Evolutionary conservation across 768 basidiomycete genomes (phyloP).

Genomic region (Pulveroboletus frians): DNA sequence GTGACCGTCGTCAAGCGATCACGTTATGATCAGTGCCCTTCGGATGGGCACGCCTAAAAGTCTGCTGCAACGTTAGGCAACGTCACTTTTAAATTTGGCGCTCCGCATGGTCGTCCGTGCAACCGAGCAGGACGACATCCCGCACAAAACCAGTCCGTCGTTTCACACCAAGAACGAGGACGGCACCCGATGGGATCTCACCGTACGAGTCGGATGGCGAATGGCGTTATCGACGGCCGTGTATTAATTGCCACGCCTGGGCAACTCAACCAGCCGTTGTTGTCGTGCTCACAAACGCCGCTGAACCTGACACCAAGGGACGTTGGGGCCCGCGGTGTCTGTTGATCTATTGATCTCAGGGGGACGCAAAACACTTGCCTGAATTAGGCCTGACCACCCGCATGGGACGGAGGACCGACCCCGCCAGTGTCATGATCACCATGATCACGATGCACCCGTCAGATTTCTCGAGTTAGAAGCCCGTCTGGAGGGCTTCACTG

Average conservation of each 20-base stretch:
- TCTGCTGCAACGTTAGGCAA: slow-evolving; percentile 12
- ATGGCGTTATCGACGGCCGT: slow-evolving; percentile 3
- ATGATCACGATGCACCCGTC: slow-evolving; percentile 8
- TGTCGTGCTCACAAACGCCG: slow-evolving; percentile 11
- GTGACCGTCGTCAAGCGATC: not conserved
- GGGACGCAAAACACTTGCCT: slow-evolving; percentile 2
- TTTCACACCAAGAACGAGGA: slow-evolving; percentile 12
- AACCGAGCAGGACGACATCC: too few species aligned
- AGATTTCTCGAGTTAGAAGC: slow-evolving; percentile 13
- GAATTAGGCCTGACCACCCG: slow-evolving; percentile 1
- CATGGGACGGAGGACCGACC: slow-evolving; percentile 6
- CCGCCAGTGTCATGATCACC: slow-evolving; percentile 16
- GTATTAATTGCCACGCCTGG: slow-evolving; percentile 6
- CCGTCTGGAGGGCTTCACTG: not conserved
- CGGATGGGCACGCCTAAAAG: slow-evolving; percentile 8
- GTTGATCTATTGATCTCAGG: not conserved
- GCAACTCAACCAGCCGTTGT: slow-evolving; percentile 5
- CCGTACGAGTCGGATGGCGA: slow-evolving; percentile 4
- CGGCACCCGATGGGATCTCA: not conserved
- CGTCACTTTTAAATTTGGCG: slow-evolving; percentile 2
- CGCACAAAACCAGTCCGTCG: not conserved
- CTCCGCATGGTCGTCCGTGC: too few species aligned
- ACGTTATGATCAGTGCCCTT: slow-evolving; percentile 1
- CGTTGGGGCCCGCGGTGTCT: slow-evolving; percentile 4
- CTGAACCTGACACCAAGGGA: slow-evolving; percentile 11